Conservation (phyloP, 805 yeast genomes). For the Hanseniaspora nectarophila region DNA sequence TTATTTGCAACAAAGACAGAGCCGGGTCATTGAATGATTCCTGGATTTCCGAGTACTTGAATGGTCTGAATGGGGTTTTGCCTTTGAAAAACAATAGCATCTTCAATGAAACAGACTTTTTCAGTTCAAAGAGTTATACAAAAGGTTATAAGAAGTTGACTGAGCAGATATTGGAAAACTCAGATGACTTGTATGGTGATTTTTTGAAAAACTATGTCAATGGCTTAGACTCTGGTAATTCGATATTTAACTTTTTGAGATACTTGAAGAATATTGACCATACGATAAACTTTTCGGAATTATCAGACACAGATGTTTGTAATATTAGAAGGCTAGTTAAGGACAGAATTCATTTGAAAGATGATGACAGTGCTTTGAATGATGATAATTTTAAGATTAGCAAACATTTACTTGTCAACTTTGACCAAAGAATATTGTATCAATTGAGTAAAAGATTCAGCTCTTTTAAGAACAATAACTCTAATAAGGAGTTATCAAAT, state of each 20-base stretch:
- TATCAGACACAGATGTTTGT: neutral
- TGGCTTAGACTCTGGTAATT: constrained; percentile 9
- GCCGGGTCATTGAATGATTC: constrained; percentile 6
- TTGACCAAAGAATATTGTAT: constrained; percentile 9
- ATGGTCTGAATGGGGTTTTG: neutral
- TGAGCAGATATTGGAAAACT: constrained; percentile 3
- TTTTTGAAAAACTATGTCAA: constrained; percentile 9
- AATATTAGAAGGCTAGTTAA: constrained; percentile 1
- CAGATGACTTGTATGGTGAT: constrained; percentile 10
- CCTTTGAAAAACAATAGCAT: neutral
- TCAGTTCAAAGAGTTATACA: neutral
- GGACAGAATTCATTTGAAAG: neutral
- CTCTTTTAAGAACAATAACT: no score
- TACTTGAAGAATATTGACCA: neutral
- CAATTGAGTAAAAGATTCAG: neutral
- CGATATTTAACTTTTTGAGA: constrained; percentile 9
- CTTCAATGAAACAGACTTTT: neutral
- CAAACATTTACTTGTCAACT: constrained; percentile 3
- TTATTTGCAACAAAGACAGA: constrained; percentile 6
- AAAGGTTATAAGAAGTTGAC: neutral
- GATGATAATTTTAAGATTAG: neutral
- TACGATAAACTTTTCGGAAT: constrained; percentile 3
- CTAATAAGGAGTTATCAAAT: neutral
- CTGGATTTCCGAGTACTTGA: constrained; percentile 5
- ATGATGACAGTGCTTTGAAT: neutral